Evolutionary conservation across 306 rosid genomes (phyloP), one percentile per base, ranked within the genome.

Genomic region (Dryas drummondii): DNA sequence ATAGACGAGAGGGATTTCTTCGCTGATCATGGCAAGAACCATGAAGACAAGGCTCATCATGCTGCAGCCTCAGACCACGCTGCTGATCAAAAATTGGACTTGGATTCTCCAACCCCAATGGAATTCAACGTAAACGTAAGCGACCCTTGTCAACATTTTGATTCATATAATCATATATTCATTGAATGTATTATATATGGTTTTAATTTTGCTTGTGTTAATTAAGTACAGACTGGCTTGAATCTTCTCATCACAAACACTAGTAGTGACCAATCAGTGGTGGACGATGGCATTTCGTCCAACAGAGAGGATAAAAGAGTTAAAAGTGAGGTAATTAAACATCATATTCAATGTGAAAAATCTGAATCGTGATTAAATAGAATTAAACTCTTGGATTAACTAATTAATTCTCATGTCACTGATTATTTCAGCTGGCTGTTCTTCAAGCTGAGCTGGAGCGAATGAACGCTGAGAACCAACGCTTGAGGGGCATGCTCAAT

Each of bases 1-100:
- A 53, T 93, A 42, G 84, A 78, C 37, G 98, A 91, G 79, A 47
- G 88, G 72, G 88, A 94, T 86, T 90, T 94, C 82, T 91, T 94
- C 58, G 76, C 91, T 16, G 72, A 82, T 32, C 37, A 32, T 54
- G 52, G 52, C 4, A 67, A 71, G 60, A 57, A 50, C 66, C 65
- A 59, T 9, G 60, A 56, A 6, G 9, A 64, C 59, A 76, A 72
- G 32, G 46, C 37, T 32, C 37, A 65, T 56, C 57, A 50, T 53
- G 68, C 82, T 32, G 27, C 80, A 22, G 49, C 81, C 55, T 48
- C 72, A 26, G 56, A 55, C 15, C 52, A 19, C 16, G 48, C 64
- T 22, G 66, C 22, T 44, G 76, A 72, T 64, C 66, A 74, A 5
- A 56, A 32, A 32, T 32, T 73, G 32, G 75, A 70, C 53, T 81